phyloP scores from a whole-genome alignment of 2,329 filamentous ascomycete species.

The Sordariomycetes sp. region DNA sequence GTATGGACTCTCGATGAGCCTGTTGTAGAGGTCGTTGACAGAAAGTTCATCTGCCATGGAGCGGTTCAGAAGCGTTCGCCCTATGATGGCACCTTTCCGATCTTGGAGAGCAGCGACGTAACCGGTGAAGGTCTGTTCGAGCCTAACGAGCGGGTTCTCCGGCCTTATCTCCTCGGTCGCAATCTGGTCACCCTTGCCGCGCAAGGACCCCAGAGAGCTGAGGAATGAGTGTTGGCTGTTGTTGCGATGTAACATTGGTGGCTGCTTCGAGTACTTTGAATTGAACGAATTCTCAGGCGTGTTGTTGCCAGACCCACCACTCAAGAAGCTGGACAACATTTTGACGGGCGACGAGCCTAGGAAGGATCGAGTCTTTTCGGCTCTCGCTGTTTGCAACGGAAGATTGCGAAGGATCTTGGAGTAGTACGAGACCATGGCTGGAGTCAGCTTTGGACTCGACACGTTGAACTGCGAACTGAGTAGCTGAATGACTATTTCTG shows the following conservation, averaged over 20 bases:
- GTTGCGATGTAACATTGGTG: conserved; percentile 29
- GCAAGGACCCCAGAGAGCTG: conserved; percentile 45
- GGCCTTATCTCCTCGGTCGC: conserved; percentile 40
- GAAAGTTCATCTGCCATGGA: conserved; percentile 63
- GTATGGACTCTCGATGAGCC: conserved; percentile 72
- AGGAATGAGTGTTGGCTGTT: conserved; percentile 45
- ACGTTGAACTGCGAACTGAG: conserved; percentile 62
- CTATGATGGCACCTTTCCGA: conserved; percentile 79
- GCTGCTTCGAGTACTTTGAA: conserved; percentile 29
- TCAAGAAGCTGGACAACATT: conserved; percentile 66
- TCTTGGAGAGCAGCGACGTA: conserved; percentile 76
- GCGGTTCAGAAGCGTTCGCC: conserved; percentile 64
- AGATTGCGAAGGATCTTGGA: conserved; percentile 67
- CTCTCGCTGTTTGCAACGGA: conserved; percentile 41
- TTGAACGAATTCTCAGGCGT: conserved; percentile 15
- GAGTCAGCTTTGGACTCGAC: conserved; percentile 53
- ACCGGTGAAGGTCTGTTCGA: conserved; percentile 79
- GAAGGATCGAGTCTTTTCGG: conserved; percentile 58
- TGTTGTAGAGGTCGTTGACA: conserved; percentile 87
- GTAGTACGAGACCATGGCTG: conserved; percentile 67
- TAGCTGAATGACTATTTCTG: conserved; percentile 55
- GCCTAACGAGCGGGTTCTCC: conserved; percentile 58
- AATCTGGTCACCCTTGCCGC: conserved; percentile 28
- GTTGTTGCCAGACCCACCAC: conserved; percentile 43
- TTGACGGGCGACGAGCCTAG: conserved; percentile 84